A percentile compares a stretch with the other conserved stretches of the same genome.
Evolutionary conservation across 192 early-diverging fungal species (phyloP).

Genomic region (Coemansia javaensis): DNA sequence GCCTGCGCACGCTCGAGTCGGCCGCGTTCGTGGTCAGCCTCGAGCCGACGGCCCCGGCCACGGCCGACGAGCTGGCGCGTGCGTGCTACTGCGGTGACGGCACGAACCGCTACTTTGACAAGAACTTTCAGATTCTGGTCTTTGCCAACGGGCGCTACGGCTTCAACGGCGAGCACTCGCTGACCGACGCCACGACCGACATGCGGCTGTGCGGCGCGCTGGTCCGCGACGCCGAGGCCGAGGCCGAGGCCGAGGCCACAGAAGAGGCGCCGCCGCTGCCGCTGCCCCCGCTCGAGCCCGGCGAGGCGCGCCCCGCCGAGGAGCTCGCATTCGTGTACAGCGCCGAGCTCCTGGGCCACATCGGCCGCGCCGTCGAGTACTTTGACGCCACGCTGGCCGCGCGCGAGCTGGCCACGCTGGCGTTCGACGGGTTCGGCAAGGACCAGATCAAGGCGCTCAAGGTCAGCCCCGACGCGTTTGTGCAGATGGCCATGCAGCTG

Average conservation of each 20-base stretch:
- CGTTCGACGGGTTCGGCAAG: conserved; percentile 71
- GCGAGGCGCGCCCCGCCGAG: conserved; percentile 2
- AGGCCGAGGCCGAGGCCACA: not conserved
- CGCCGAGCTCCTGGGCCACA: conserved; percentile 44
- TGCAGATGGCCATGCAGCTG: conserved; percentile 75
- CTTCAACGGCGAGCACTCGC: conserved; percentile 68
- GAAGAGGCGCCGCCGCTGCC: conserved; percentile 1
- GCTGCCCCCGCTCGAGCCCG: no score
- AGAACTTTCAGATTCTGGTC: conserved; percentile 72
- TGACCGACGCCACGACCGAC: conserved; percentile 78
- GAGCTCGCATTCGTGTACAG: conserved; percentile 53
- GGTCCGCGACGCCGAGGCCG: conserved; percentile 54
- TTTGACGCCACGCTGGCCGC: conserved; percentile 63
- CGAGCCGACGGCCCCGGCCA: conserved; percentile 65
- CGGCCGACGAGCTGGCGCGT: conserved; percentile 65
- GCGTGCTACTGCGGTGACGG: conserved; percentile 82
- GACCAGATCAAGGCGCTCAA: conserved; percentile 60
- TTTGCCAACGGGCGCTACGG: conserved; percentile 77
- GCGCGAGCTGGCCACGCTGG: conserved; percentile 63
- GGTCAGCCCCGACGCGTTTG: conserved; percentile 64
- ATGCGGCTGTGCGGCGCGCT: conserved; percentile 65
- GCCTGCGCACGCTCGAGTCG: conserved; percentile 66
- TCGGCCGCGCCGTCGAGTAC: conserved; percentile 55
- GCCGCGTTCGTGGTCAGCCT: conserved; percentile 75
- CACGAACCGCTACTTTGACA: conserved; percentile 73